Conservation (phyloP, 106 monocot species). For the Acanthochlamys bracteata region DNA sequence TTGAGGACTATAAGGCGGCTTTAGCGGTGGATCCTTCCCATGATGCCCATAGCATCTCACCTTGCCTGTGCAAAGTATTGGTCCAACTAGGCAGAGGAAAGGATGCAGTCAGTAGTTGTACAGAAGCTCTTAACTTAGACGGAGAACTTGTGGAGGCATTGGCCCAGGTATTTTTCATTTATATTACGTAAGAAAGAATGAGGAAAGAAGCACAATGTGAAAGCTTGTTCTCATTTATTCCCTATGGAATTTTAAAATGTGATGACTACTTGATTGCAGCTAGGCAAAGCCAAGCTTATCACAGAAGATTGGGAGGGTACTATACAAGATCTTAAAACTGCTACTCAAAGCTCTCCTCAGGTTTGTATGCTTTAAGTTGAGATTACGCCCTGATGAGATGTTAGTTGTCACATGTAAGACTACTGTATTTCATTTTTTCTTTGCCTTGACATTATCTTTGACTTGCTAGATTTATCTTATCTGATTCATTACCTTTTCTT, state of each 20-base stretch:
- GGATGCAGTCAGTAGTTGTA: slow-evolving; percentile 76
- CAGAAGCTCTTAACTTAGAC: slow-evolving; percentile 81
- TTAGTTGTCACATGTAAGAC: no score
- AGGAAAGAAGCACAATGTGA: background rate
- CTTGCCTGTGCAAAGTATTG: slow-evolving; percentile 79
- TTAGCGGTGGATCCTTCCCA: slow-evolving; percentile 71
- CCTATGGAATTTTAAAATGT: background rate
- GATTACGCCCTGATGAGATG: background rate
- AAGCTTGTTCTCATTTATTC: background rate
- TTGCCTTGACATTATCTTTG: no score
- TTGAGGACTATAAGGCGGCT: slow-evolving; percentile 83
- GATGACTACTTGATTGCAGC: slow-evolving; percentile 27
- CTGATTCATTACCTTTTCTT: no score
- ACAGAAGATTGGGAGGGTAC: slow-evolving; percentile 96
- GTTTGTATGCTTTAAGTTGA: slow-evolving; percentile 21
- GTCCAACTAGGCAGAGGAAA: slow-evolving; percentile 96
- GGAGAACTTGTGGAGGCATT: slow-evolving; percentile 85
- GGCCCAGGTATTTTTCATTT: slow-evolving; percentile 39
- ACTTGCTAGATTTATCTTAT: no score
- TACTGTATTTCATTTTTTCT: no score
- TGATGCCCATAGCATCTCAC: slow-evolving; percentile 62
- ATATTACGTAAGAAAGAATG: background rate
- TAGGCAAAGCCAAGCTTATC: slow-evolving; percentile 92
- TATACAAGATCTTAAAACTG: slow-evolving; percentile 74
- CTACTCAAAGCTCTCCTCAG: slow-evolving; percentile 87